Conservation (phyloP, 1,139 yeast genomes). For the Diutina ranongensis region DNA sequence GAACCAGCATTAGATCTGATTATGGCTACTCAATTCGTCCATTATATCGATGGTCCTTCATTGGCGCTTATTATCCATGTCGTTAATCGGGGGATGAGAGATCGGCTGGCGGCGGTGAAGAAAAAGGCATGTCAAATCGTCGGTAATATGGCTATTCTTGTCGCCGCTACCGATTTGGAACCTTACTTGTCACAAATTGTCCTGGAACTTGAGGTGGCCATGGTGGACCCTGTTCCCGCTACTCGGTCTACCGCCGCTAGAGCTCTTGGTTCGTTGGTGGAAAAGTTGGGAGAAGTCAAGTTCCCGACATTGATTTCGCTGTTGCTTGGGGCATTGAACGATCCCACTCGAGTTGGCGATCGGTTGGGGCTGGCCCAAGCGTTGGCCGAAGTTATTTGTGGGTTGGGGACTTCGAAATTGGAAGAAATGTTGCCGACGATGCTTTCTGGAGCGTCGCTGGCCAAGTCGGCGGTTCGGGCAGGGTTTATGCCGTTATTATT, state of each 20-base stretch:
- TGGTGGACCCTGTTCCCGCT: constrained; percentile 98
- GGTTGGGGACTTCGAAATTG: constrained; percentile 76
- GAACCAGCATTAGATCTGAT: constrained; percentile 80
- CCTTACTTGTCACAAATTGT: constrained; percentile 76
- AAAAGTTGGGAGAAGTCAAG: constrained; percentile 88
- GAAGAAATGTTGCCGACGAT: constrained; percentile 83
- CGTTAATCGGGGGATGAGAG: constrained; percentile 89
- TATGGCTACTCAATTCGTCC: constrained; percentile 86
- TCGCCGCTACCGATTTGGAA: constrained; percentile 72
- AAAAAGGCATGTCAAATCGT: constrained; percentile 96
- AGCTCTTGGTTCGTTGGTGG: constrained; percentile 93
- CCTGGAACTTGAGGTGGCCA: constrained; percentile 77
- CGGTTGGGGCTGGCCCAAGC: constrained; percentile 98
- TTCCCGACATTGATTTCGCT: constrained; percentile 90
- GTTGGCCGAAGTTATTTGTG: constrained; percentile 83
- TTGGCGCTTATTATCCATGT: constrained; percentile 91
- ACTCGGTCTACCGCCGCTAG: constrained; percentile 97
- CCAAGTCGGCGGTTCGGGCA: constrained; percentile 67
- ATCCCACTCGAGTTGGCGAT: constrained; percentile 78
- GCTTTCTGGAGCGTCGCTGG: constrained; percentile 56
- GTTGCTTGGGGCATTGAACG: constrained; percentile 64
- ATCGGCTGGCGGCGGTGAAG: constrained; percentile 84
- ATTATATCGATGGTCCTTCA: constrained; percentile 96
- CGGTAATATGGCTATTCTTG: constrained; percentile 95
- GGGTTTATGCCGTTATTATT: constrained; percentile 88